Conservation (phyloP, 176 grass and related monocot species). For the Juncus effusus region DNA sequence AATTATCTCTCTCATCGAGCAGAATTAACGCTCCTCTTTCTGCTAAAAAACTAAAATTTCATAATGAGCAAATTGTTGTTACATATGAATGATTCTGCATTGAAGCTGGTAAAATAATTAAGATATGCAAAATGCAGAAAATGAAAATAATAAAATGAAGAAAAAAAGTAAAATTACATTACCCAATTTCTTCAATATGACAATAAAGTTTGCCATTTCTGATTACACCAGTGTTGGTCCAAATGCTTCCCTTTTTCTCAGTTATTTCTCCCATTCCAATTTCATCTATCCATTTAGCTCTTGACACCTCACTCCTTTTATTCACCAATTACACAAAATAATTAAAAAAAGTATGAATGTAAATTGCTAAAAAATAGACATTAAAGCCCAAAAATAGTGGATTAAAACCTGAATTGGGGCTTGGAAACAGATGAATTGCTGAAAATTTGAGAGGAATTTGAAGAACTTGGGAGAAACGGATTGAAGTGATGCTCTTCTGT, state of each 20-base stretch:
- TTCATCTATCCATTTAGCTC: constrained; percentile 61
- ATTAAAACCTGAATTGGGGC: constrained; percentile 25
- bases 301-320: constrained; percentile 53
- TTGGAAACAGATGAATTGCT: constrained; percentile 2
- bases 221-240: constrained; percentile 59
- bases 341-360: background rate
- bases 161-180: constrained; percentile 23
- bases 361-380: background rate
- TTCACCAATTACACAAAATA: background rate
- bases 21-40: constrained; percentile 74
- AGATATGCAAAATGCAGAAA: constrained; percentile 8
- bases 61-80: constrained; percentile 21
- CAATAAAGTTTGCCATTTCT: constrained; percentile 56
- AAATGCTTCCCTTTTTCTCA: constrained; percentile 72
- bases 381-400: background rate
- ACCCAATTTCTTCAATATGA: constrained; percentile 87
- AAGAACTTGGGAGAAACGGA: constrained; percentile 17
- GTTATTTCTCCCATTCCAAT: constrained; percentile 56
- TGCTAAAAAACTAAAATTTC: constrained; percentile 57
- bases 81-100: background rate
- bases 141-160: background rate
- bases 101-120: background rate
- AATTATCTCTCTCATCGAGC: constrained; percentile 32
- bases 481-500: constrained; percentile 19
- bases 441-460: background rate